Base-by-base conservation (phyloP, 805 yeast genomes). In the Kodamaea jinghongensis region DNA sequence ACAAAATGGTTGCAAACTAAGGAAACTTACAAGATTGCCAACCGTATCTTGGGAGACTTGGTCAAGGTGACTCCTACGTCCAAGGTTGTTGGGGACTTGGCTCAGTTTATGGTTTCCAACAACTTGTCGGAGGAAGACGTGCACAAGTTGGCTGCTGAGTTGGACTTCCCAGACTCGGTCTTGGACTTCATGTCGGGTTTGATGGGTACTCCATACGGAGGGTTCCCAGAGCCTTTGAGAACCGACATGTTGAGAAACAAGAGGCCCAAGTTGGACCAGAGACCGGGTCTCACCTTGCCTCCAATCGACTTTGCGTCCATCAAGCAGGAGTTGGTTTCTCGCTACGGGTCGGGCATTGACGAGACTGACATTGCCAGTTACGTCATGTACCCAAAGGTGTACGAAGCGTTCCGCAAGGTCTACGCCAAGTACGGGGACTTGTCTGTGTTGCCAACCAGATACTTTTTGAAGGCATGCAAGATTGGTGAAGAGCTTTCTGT, bases 131-230 rank as follows among this genome's bases (percentile, higher is more conserved):
- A 85, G 36, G 86, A 85, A 55, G 99, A 93, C 58, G 95, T 93
- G 47, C 75, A 73, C 61, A 82, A 83, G 61, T 79, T 93, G 52
- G 99, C 99, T 3, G 70, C 79, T 40, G 86, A 88, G 47, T 78
- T 93, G 54, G 99, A 93, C 69, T 91, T 93, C 96, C 99, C 99
- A 48, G 97, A 86, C 60, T 91, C 98, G 14, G 96, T 93, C 12
- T 77, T 93, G 63, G 99, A 93, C 68, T 93, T 93, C 79, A 89
- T 93, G 78, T 96, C 93, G 74, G 99, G 99, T 55, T 78, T 93
- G 63, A 93, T 93, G 86, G 99, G 99, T 62, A 93, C 93, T 51
- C 99, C 99, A 58, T 88, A 87, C 62, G 99, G 99, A 52, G 99
- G 99, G 6, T 93, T 93, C 96, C 99, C 99, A 44, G 99, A 93